Evolutionary conservation across 306 rosid species (phyloP), one percentile per base, ranked within the genome.

Genomic region (Notholithocarpus densiflorus): DNA sequence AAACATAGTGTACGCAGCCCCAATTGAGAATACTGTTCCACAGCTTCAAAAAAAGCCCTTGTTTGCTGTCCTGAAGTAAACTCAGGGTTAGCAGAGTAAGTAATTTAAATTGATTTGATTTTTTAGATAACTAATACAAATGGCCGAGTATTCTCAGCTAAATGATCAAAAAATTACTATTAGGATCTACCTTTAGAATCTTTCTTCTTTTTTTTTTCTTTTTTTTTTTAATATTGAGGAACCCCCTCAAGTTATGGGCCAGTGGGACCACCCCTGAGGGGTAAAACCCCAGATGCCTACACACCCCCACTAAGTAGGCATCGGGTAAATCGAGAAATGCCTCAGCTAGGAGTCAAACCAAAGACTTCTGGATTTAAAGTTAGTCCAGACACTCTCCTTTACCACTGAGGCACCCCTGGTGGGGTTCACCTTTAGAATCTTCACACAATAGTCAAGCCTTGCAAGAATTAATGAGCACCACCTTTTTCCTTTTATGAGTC

Each of bases 1-100:
- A 96, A 74, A 87, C 99, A 96, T 52, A 96, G 85, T 0, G 98
- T 96, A 60, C 99, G 97, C 65, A 96, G 81, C 59, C 99, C 99
- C 84, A 96, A 72, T 82, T 96, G 98, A 74, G 98, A 81, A 88
- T 90, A 96, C 74, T 91, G 99, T 68, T 96, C 99, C 80, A 93
- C 96, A 78, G 98, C 97, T 91, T 96, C 99, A 81, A 87, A 32
- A 85, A 89, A 80, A 56, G 80, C 84, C 75, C 99, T 94, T 57
- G 96, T 96, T 85, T 96, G 99, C 84, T 91, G 96, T 83, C 97
- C 99, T 96, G 96, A 71, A 89, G 84, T 69, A 79, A 20, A 62
- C 73, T 66, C 34, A 43, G 51, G 37, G 74, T 57, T 51, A 81
- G 20, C 76, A 75, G 48, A 23, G 24, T 26, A 56, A 72, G 48